Evolutionary conservation across 2,329 filamentous ascomycete species (phyloP).

Genomic region (Aureobasidium melanogenum): DNA sequence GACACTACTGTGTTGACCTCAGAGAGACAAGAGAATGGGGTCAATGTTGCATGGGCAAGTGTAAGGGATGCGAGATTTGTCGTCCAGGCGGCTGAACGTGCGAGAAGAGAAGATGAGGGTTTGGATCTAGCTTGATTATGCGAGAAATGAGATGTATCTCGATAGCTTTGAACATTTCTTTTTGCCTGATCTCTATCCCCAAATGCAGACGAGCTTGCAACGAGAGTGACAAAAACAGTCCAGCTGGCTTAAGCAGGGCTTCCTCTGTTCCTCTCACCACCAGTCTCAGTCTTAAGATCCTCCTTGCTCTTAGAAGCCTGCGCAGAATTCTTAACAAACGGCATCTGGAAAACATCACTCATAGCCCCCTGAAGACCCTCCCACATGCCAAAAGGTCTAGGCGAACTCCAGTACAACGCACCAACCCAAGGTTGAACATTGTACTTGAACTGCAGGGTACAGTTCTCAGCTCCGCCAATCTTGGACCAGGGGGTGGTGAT

Average conservation of each 20-base stretch:
- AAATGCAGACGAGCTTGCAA: no score
- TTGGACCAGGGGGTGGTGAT: constrained; percentile 82
- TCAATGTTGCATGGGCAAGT: not conserved
- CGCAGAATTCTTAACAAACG: constrained; percentile 53
- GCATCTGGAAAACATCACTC: constrained; percentile 57
- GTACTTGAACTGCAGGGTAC: constrained; percentile 76
- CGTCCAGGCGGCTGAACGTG: not conserved
- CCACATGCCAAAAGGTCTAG: constrained; percentile 47
- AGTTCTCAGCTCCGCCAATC: constrained; percentile 64
- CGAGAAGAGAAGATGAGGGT: no score
- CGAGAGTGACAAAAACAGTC: no score
- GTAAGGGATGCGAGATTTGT: not conserved
- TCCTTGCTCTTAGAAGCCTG: constrained; percentile 30
- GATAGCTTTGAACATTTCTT: no score
- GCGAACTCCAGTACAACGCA: constrained; percentile 64
- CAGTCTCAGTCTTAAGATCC: constrained; percentile 40
- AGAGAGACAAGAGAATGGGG: not conserved
- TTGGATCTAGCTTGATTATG: no score
- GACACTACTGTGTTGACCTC: not conserved
- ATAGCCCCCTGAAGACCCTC: constrained; percentile 55
- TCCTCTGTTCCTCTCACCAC: constrained; percentile 38
- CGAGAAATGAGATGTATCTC: no score
- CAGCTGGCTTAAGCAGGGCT: constrained; percentile 25
- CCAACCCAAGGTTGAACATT: constrained; percentile 98
- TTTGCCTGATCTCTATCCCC: no score